Base-by-base conservation (phyloP, 2,329 filamentous ascomycete genomes). In the Fusarium setosum region DNA sequence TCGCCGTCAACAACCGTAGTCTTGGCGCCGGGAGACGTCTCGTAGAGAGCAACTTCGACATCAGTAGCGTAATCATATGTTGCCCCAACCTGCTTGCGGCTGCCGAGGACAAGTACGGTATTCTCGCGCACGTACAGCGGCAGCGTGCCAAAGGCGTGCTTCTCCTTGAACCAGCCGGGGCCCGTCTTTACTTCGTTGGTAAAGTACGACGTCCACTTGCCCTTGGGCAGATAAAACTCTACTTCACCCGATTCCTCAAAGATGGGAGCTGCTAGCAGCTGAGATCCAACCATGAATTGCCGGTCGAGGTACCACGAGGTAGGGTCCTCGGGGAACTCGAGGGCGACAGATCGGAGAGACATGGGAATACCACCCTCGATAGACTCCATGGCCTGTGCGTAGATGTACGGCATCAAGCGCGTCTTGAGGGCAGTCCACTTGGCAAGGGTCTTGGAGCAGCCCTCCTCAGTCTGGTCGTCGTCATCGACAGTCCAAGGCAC, bases 401-500 rank as follows among this genome's bases (percentile, higher is more conserved):
- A 80, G 17, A 86, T 73, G 60, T 86, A 85, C 4, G 84, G 84
- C 83, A 86, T 84, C 55, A 86, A 74, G 5, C 83, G 76, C 11
- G 78, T 81, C 77, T 86, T 86, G 37, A 85, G 77, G 75, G 77
- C 75, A 6, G 82, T 81, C 81, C 82, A 85, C 64, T 74, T 76
- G 11, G 82, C 76, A 18, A 85, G 75, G 1, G 80, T 83, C 38
- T 70, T 83, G 68, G 74, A 91, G 78, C 70, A 92, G 7, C 82
- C 77, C 75, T 86, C 72, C 54, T 86, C 81, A 54, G 83, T 76
- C 68, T 81, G 72, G 77, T 89, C 88, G 47, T 91, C 88, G 59
- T 85, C 77, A 68, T 92, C 90, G 60, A 92, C 88, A 40, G 87
- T 84, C 90, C 90, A 93, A 3, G 90, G 90, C n/a, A 92, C 90